Evolutionary conservation across 805 yeast genomes (phyloP), one percentile per base, ranked within the genome.

Genomic region (Candida nanaspora): DNA sequence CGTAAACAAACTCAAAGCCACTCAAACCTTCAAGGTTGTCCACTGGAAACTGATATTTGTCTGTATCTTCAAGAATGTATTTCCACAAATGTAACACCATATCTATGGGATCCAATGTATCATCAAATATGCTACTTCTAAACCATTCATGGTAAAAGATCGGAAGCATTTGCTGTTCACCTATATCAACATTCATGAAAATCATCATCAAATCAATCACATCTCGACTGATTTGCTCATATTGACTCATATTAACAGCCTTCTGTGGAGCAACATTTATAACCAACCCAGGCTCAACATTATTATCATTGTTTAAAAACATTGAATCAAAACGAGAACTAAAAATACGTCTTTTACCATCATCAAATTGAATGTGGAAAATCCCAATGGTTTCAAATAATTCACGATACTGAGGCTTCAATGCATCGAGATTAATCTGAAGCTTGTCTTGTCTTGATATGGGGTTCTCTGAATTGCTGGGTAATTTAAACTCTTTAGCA

Each of bases 231-330:
- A 42, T 20, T 9, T 38, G 15, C n/a, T 44, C 29, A 42, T 59
- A 59, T 28, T 52, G 51, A 13, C 36, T 32, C 34, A 53, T 47
- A n/a, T 44, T 46, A 8, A 40, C 41, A 2, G 48, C 62, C 2
- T 41, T 36, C 33, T 58, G 64, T 1, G 64, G 64, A 2, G 63
- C 61, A 29, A 56, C 50, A 30, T 56, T 50, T 10, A 57, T 40
- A 11, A 38, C 21, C 16, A 55, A 38, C 4, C 60, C 61, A 6
- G 46, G 42, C 7, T 33, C 41, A 13, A 40, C 23, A 31, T 40
- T 41, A 9, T 35, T 36, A 25, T 45, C 46, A 25, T 53, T 53
- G 31, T 42, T 44, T 16, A 19, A 19, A 33, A 55, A 55, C 2
- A 52, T 47, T 2, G 55, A 47, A 37, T 26, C 21, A n/a, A 30